phyloP scores from a whole-genome alignment of 257 asterid species.

The Solanum okadae region DNA sequence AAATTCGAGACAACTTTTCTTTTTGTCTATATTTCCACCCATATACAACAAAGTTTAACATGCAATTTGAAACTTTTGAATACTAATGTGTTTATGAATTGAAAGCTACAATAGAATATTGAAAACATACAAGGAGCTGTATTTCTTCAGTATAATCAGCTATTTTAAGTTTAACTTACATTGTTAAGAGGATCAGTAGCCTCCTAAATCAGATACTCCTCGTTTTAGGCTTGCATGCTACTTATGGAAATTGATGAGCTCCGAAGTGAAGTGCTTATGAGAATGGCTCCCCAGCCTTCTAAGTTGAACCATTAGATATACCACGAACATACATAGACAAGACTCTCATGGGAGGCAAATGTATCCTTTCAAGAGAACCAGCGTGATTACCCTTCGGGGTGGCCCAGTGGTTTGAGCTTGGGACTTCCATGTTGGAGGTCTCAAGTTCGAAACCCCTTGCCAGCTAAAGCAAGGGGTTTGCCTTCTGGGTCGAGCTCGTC shows the following conservation, averaged over 20 bases:
- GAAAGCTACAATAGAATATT: background rate
- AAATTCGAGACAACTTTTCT: background rate
- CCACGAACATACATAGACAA: background rate
- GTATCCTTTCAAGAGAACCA: background rate
- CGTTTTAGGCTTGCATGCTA: background rate
- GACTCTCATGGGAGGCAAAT: background rate
- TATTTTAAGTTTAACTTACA: background rate
- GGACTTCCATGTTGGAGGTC: no score
- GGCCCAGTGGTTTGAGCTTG: no score
- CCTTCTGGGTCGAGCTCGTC: no score
- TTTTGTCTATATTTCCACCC: background rate
- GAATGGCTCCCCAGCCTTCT: background rate
- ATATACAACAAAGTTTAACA: background rate
- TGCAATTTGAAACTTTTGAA: background rate
- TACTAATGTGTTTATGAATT: background rate
- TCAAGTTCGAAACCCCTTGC: no score
- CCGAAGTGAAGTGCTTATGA: background rate
- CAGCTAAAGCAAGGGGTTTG: no score
- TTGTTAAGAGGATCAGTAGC: background rate
- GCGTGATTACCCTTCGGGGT: no score
- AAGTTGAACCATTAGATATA: background rate
- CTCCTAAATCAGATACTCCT: background rate
- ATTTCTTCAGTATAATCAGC: background rate
- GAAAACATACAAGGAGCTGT: background rate
- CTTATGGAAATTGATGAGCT: background rate